Conservation (phyloP, 306 rosid species). For the Gastrolobium bilobum region DNA sequence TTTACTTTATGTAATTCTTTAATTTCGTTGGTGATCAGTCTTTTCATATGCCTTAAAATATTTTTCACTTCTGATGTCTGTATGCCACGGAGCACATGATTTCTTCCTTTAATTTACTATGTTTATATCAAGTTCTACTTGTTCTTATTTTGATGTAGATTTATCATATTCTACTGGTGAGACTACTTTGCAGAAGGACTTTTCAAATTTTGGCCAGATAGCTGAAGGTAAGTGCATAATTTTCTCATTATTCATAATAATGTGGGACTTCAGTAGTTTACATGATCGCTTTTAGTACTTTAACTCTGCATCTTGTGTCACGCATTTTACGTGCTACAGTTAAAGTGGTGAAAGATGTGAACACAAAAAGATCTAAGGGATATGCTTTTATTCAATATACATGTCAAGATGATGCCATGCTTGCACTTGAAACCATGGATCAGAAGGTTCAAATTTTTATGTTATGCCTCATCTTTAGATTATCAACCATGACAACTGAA, state of each 20-base stretch:
- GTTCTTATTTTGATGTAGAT: slow-evolving; percentile 64
- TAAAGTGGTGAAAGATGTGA: slow-evolving; percentile 66
- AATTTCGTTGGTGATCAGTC: neutral
- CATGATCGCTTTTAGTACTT: slow-evolving; percentile 8
- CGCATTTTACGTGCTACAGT: slow-evolving; percentile 57
- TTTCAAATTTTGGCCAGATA: slow-evolving; percentile 84
- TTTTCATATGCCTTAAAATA: neutral
- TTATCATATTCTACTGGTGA: slow-evolving; percentile 80
- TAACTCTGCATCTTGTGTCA: neutral
- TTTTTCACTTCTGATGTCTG: slow-evolving; percentile 18
- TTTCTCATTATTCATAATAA: slow-evolving; percentile 20
- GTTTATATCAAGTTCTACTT: slow-evolving; percentile 35
- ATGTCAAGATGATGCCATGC: slow-evolving; percentile 81
- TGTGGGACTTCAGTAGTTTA: neutral
- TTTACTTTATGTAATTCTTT: neutral
- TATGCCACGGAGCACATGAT: slow-evolving; percentile 9
- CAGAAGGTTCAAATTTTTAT: slow-evolving; percentile 65
- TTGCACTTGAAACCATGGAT: slow-evolving; percentile 92
- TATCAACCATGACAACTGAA: neutral
- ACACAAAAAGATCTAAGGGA: slow-evolving; percentile 72
- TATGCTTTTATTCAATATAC: slow-evolving; percentile 87
- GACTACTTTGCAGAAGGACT: slow-evolving; percentile 66
- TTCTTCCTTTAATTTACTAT: neutral
- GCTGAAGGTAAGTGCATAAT: slow-evolving; percentile 72
- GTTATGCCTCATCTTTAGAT: slow-evolving; percentile 3